These are phyloP conservation scores for Neonothopanus nambi DNA, from an alignment of 1,284 basidiomycete genomes.

Conservation along the genomic window DNA sequence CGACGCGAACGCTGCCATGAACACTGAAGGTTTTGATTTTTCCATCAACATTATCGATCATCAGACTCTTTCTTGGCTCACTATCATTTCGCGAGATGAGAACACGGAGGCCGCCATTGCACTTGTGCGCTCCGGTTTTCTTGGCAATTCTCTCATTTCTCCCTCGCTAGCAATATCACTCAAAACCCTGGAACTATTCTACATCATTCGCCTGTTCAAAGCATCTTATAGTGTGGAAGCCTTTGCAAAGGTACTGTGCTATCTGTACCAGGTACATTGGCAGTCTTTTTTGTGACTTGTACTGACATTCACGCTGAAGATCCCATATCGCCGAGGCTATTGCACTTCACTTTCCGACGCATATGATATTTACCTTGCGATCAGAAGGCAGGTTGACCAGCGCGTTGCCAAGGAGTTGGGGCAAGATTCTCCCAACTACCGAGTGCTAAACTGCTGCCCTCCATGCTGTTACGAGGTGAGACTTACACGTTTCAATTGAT, in stretches of 20 bases:
- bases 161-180: conserved; percentile 1
- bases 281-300: background rate
- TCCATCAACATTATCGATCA: background rate
- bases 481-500: background rate
- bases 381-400: conserved; percentile 11
- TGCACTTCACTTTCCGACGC: background rate
- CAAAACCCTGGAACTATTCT: background rate
- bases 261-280: background rate
- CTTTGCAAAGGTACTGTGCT: background rate
- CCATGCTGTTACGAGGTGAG: conserved; percentile 27
- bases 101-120: background rate
- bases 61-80: background rate
- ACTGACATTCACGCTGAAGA: background rate
- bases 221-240: background rate
- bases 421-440: conserved; percentile 19
- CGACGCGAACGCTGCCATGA: too few relatives aligned
- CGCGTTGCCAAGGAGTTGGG: conserved; percentile 11
- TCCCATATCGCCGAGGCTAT: background rate
- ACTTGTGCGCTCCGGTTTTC: conserved; percentile 2
- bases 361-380: background rate
- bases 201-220: conserved; percentile 1
- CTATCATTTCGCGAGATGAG: background rate
- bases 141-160: background rate
- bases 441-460: conserved; percentile 26
- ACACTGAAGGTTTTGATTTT: background rate